Conservation (phyloP, 1,139 yeast genomes). For the Kodamaea suecica region DNA sequence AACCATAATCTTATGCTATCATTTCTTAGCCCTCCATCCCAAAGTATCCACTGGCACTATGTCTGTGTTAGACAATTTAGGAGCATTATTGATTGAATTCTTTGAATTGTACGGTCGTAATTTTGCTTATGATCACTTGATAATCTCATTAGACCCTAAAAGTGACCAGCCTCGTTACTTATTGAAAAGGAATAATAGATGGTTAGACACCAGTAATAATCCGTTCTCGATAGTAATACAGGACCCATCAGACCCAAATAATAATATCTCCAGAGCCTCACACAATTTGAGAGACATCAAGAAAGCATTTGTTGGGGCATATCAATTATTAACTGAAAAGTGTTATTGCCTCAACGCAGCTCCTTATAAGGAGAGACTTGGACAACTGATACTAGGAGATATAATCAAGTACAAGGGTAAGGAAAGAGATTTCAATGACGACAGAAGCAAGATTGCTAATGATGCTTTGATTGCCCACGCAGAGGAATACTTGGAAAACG, state of each 20-base stretch:
- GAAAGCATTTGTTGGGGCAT: constrained; percentile 90
- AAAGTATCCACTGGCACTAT: constrained; percentile 66
- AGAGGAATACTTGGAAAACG: constrained; percentile 12
- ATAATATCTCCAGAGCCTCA: constrained; percentile 85
- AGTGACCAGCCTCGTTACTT: constrained; percentile 52
- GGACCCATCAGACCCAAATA: constrained; percentile 82
- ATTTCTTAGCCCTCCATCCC: constrained; percentile 81
- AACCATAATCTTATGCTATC: constrained; percentile 80
- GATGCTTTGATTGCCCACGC: constrained; percentile 48
- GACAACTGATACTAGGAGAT: constrained; percentile 76
- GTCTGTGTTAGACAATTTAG: constrained; percentile 71
- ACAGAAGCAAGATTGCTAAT: constrained; percentile 60
- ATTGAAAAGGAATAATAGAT: constrained; percentile 53
- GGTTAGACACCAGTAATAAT: constrained; percentile 51
- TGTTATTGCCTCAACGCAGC: constrained; percentile 61
- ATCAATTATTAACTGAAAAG: constrained; percentile 68
- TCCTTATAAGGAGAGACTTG: constrained; percentile 64
- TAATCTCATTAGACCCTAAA: constrained; percentile 56
- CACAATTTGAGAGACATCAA: constrained; percentile 78
- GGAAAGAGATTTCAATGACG: constrained; percentile 77
- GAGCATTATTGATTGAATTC: constrained; percentile 85
- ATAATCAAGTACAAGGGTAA: constrained; percentile 75
- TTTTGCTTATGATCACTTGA: constrained; percentile 81
- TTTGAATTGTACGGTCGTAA: constrained; percentile 93
- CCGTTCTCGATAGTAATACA: constrained; percentile 75